A percentile compares a stretch with the other conserved stretches of the same genome.
phyloP scores from a whole-genome alignment of 2,329 filamentous ascomycete species.

The Penicillium nordicum region DNA sequence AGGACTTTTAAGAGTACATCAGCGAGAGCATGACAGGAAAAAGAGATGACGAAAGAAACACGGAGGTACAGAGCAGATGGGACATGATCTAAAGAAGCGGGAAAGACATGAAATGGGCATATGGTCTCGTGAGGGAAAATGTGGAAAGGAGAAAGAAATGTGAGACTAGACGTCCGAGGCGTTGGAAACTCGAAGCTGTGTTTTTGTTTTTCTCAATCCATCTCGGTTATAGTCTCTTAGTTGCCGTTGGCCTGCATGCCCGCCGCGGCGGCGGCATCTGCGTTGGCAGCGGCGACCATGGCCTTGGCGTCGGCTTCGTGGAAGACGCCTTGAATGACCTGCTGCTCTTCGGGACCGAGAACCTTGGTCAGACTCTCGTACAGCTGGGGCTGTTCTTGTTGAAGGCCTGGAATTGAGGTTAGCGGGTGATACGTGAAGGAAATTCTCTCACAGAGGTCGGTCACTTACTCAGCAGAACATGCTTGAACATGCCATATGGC shows the following conservation, averaged over 20 bases:
- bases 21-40: conserved; percentile 19
- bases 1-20: conserved; percentile 27
- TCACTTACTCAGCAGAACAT: conserved; percentile 73
- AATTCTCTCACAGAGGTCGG: neutral
- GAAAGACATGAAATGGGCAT: conserved; percentile 30
- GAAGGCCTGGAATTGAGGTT: conserved; percentile 60
- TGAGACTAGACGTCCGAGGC: conserved; percentile 6
- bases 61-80: conserved; percentile 12
- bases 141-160: conserved; percentile 11
- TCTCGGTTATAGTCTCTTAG: conserved; percentile 24
- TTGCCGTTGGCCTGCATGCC: conserved; percentile 35
- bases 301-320: conserved; percentile 63
- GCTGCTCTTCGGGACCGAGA: conserved; percentile 75
- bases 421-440: conserved; percentile 25
- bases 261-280: conserved; percentile 36
- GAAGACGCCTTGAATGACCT: conserved; percentile 73
- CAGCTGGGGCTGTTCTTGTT: conserved; percentile 85
- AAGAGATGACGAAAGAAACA: conserved; percentile 11
- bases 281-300: conserved; percentile 38
- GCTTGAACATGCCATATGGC: conserved; percentile 85
- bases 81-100: conserved; percentile 27
- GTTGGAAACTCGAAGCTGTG: conserved; percentile 1
- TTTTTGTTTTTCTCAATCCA: conserved; percentile 8
- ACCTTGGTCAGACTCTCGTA: conserved; percentile 78
- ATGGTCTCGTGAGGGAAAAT: conserved; percentile 26